Evolutionary conservation across 2,329 filamentous ascomycete genomes (phyloP).

Genomic region (Ophiosphaerella korrae): DNA sequence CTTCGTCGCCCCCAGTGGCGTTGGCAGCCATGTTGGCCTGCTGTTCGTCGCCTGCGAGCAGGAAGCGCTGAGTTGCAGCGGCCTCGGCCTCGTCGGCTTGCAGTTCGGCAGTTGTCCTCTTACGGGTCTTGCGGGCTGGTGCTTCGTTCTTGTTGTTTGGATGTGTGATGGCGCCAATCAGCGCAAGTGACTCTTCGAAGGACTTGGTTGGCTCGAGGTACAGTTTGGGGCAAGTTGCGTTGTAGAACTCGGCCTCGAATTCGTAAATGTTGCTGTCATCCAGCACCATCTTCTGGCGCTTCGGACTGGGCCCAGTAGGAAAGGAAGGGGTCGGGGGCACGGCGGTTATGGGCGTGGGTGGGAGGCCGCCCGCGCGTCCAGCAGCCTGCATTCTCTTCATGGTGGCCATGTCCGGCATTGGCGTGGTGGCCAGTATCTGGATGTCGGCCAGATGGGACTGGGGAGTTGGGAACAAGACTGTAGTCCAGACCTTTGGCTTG

Average conservation of each 20-base stretch:
- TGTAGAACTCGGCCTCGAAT: constrained; percentile 76
- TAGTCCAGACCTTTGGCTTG: constrained; percentile 68
- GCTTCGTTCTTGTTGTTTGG: constrained; percentile 77
- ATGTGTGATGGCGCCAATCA: constrained; percentile 74
- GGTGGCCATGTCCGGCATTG: constrained; percentile 57
- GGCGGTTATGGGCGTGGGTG: constrained; percentile 66
- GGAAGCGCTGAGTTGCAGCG: constrained; percentile 86
- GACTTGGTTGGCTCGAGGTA: constrained; percentile 76
- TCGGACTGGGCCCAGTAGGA: constrained; percentile 68
- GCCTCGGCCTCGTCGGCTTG: constrained; percentile 92
- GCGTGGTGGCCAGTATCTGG: constrained; percentile 74
- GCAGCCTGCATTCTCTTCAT: constrained; percentile 56
- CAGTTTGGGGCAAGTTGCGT: constrained; percentile 75
- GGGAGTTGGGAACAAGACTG: constrained; percentile 83
- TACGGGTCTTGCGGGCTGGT: constrained; percentile 84
- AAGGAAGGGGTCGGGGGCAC: constrained; percentile 63
- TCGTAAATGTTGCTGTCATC: constrained; percentile 74
- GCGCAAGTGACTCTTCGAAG: constrained; percentile 69
- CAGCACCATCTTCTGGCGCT: constrained; percentile 74
- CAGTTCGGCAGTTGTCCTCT: constrained; percentile 92
- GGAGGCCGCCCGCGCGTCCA: constrained; percentile 58
- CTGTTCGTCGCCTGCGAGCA: constrained; percentile 90
- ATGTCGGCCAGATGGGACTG: constrained; percentile 78
- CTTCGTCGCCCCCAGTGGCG: constrained; percentile 72
- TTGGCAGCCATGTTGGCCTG: constrained; percentile 63